Conservation (phyloP, 192 early-diverging fungal genomes). For the Coemansia guatemalensis region DNA sequence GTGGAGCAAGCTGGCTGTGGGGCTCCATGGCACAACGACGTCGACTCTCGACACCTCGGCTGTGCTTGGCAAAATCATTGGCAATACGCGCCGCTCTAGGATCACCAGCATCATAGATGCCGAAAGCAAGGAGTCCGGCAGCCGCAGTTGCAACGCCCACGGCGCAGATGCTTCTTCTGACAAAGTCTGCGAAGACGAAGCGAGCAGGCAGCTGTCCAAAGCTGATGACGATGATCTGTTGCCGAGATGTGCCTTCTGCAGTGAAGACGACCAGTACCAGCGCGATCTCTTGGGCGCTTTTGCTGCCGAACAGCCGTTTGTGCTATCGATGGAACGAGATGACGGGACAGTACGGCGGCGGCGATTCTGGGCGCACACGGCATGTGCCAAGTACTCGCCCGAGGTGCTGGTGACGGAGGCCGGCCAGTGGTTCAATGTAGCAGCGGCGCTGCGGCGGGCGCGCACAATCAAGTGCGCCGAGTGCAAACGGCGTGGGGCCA, state of each 20-base stretch:
- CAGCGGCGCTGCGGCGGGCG: constrained; percentile 68
- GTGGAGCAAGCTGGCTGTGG: constrained; percentile 43
- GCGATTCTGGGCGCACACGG: constrained; percentile 82
- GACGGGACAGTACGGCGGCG: constrained; percentile 56
- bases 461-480: constrained; percentile 70
- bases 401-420: constrained; percentile 72
- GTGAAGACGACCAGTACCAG: constrained; percentile 47
- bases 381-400: constrained; percentile 81
- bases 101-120: constrained; percentile 14
- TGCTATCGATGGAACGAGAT: constrained; percentile 53
- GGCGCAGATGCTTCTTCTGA: background rate
- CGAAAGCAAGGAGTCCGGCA: background rate
- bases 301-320: constrained; percentile 53
- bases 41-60: constrained; percentile 16
- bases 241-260: constrained; percentile 57
- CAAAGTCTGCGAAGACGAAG: background rate
- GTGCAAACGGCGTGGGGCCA: constrained; percentile 82
- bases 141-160: background rate
- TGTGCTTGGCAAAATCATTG: constrained; percentile 15
- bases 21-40: constrained; percentile 47
- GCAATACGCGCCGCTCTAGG: constrained; percentile 11
- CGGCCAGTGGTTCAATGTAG: constrained; percentile 85
- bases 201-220: background rate
- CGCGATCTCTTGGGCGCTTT: constrained; percentile 22
- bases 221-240: background rate